Evolutionary conservation across 768 basidiomycete species (phyloP).

Genomic region (Botryobasidium botryosum): DNA sequence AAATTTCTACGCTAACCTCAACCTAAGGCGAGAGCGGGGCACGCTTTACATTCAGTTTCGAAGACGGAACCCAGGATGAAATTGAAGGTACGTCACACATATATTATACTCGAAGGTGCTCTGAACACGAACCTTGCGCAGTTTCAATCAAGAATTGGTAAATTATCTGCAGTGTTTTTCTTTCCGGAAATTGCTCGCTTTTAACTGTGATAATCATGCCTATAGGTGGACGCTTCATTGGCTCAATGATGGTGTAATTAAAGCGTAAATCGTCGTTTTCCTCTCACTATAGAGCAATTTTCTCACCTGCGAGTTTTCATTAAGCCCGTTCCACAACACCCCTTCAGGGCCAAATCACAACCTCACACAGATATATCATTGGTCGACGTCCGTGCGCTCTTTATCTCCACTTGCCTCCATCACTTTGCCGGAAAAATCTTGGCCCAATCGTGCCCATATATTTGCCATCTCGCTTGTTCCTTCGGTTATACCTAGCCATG

Average conservation of each 20-base stretch:
- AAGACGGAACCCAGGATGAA: constrained; percentile 11
- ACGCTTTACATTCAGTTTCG: constrained; percentile 25
- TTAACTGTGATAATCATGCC: too few species aligned
- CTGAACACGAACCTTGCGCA: too few species aligned
- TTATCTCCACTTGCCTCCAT: constrained; percentile 28
- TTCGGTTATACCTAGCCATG: too few species aligned
- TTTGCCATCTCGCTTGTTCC: constrained; percentile 13
- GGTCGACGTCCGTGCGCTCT: constrained; percentile 17
- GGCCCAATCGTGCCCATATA: constrained; percentile 21
- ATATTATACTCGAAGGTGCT: too few species aligned
- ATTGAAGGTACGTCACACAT: constrained; percentile 13
- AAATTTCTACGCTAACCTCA: too few species aligned
- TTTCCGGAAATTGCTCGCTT: too few species aligned
- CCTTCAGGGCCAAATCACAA: constrained; percentile 10
- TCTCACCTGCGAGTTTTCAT: neutral
- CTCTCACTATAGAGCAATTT: too few species aligned
- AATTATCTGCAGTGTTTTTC: neutral
- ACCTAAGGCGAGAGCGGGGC: constrained; percentile 31
- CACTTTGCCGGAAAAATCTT: constrained; percentile 25
- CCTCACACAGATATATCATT: constrained; percentile 14
- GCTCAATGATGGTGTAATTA: too few species aligned
- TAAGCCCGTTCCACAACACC: constrained; percentile 13
- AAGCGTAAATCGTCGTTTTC: too few species aligned
- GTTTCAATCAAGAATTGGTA: constrained; percentile 13
- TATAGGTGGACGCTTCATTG: too few species aligned